phyloP scores from a whole-genome alignment of 345 rosid genomes.

The Noccaea bulbosa region DNA sequence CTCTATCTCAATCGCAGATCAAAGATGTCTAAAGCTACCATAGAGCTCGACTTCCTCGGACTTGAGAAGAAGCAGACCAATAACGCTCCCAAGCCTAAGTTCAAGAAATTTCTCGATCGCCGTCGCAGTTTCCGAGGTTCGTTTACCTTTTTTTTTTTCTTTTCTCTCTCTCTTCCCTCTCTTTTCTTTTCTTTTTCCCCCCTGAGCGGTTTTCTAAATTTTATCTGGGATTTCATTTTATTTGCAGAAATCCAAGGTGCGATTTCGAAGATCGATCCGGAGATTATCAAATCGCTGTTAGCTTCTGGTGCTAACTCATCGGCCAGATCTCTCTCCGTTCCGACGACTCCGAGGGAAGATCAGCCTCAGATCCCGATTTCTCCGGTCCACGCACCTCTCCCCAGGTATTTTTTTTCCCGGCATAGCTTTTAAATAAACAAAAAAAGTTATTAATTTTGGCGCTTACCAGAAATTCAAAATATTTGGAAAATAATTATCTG shows the following conservation, averaged over 20 bases:
- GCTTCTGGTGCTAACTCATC: constrained; percentile 49
- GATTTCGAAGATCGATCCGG: constrained; percentile 83
- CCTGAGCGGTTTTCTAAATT: not conserved
- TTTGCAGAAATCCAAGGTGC: constrained; percentile 70
- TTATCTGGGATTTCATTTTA: no score
- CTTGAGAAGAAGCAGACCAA: constrained; percentile 49
- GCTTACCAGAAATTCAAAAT: not conserved
- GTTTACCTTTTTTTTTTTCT: not conserved
- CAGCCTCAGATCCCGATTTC: constrained; percentile 40
- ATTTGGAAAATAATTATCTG: not conserved
- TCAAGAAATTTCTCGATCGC: constrained; percentile 57
- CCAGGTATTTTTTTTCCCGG: constrained; percentile 42
- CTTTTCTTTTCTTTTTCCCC: not conserved
- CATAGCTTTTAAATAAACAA: no score
- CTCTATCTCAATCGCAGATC: constrained; percentile 9
- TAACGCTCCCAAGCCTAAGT: constrained; percentile 50
- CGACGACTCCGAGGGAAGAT: constrained; percentile 56
- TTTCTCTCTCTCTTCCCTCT: no score
- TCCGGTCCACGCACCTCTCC: constrained; percentile 47
- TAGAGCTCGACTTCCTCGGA: constrained; percentile 77
- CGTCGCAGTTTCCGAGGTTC: constrained; percentile 79
- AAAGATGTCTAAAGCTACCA: constrained; percentile 57
- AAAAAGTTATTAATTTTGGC: not conserved
- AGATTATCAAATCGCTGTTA: constrained; percentile 72
- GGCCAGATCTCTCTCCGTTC: constrained; percentile 46